These are phyloP conservation scores for Phaeosphaeriaceae sp. DNA, from an alignment of 2,329 filamentous ascomycete species.

Conservation along the genomic window DNA sequence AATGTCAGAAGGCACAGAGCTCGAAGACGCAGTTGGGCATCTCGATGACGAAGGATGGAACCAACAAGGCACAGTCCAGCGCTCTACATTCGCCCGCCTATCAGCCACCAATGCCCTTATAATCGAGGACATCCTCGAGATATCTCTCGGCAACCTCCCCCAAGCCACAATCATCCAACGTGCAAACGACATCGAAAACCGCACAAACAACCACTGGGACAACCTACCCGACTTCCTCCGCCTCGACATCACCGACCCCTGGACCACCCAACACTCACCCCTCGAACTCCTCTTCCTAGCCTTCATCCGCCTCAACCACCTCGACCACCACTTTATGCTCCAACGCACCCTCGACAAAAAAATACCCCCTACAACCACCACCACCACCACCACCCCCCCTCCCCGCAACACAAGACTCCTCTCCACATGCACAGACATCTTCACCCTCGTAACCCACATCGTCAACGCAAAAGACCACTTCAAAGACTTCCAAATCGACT, in stretches of 20 bases:
- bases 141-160: constrained; percentile 54
- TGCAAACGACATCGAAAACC: constrained; percentile 38
- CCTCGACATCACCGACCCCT: constrained; percentile 22
- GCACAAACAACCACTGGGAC: constrained; percentile 27
- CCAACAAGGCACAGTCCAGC: constrained; percentile 50
- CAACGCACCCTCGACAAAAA: constrained; percentile 62
- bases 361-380: no score
- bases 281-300: constrained; percentile 56
- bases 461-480: constrained; percentile 50
- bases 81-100: constrained; percentile 56
- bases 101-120: constrained; percentile 57
- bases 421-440: constrained; percentile 46
- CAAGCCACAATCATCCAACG: constrained; percentile 49
- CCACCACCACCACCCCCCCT: constrained; percentile 36
- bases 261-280: constrained; percentile 24
- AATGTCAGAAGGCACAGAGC: constrained; percentile 52
- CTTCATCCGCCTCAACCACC: constrained; percentile 55
- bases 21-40: constrained; percentile 46
- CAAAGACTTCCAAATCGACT: constrained; percentile 52
- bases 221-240: constrained; percentile 38
- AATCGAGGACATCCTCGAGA: constrained; percentile 65
- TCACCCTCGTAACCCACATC: constrained; percentile 46
- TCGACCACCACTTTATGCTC: constrained; percentile 66
- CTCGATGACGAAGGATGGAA: constrained; percentile 63
- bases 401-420: constrained; percentile 37